Evolutionary conservation across 1,284 basidiomycete species (phyloP).

Genomic region (Erythrobasidium hasegawianum): DNA sequence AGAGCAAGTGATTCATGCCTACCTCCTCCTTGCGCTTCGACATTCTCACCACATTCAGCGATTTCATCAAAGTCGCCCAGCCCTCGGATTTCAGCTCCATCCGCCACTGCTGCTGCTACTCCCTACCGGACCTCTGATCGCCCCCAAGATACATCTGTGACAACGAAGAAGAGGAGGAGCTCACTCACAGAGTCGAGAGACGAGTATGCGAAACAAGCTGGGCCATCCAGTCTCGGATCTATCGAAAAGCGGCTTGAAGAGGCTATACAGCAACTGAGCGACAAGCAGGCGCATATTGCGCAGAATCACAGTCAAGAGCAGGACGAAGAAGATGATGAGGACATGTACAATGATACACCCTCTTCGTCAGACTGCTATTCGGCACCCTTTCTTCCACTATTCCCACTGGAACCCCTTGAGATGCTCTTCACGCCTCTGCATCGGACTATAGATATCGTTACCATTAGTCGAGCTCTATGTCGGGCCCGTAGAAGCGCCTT

Average conservation of each 20-base stretch:
- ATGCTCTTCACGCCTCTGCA: slow-evolving; percentile 14
- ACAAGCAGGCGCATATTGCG: no score
- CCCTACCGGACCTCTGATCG: no score
- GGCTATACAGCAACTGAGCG: slow-evolving; percentile 2
- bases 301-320: neutral
- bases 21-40: slow-evolving; percentile 23
- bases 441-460: slow-evolving; percentile 5
- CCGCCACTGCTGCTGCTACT: no score
- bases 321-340: slow-evolving; percentile 7
- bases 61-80: no score
- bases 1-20: slow-evolving; percentile 30
- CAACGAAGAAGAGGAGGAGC: no score
- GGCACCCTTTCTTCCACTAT: slow-evolving; percentile 17
- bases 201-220: neutral
- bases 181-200: no score
- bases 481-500: slow-evolving; percentile 3
- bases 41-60: neutral
- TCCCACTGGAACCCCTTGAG: slow-evolving; percentile 17
- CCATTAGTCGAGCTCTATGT: slow-evolving; percentile 3
- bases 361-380: neutral
- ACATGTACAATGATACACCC: slow-evolving; percentile 32
- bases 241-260: slow-evolving; percentile 16
- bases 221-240: slow-evolving; percentile 5
- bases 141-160: no score
- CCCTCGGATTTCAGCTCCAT: no score